Conservation (phyloP, 176 grass and related monocot species). For the Avena sativa region DNA sequence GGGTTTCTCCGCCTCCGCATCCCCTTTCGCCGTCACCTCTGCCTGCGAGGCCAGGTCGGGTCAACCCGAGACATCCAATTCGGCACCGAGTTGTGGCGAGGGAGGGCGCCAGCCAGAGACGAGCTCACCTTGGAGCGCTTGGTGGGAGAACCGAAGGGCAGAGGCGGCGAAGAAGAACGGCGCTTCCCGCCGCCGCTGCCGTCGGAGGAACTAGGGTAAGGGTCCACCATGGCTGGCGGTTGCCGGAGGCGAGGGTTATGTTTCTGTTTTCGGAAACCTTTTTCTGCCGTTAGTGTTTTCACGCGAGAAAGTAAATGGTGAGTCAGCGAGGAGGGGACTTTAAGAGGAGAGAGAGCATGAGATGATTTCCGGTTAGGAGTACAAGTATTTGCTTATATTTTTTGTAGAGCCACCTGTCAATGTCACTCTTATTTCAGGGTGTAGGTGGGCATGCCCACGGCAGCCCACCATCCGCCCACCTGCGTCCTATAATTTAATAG, state of each 20-base stretch:
- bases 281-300: background rate
- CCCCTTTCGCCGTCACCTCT: background rate
- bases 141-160: background rate
- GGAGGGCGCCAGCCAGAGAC: background rate
- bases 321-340: too few species aligned
- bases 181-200: background rate
- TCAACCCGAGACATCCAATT: background rate
- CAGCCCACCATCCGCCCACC: too few species aligned
- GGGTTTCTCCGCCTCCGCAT: background rate
- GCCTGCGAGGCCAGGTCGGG: conserved; percentile 25
- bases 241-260: background rate
- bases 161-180: background rate
- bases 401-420: too few species aligned
- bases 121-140: conserved; percentile 22
- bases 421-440: too few species aligned
- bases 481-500: too few species aligned
- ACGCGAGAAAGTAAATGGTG: background rate
- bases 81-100: background rate
- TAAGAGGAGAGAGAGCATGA: too few species aligned
- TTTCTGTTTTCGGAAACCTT: background rate
- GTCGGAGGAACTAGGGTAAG: background rate
- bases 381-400: too few species aligned
- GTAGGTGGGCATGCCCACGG: too few species aligned
- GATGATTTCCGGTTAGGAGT: too few species aligned
- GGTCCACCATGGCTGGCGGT: conserved; percentile 12